phyloP scores from a whole-genome alignment of 805 yeast species.

The Metschnikowia orientalis region DNA sequence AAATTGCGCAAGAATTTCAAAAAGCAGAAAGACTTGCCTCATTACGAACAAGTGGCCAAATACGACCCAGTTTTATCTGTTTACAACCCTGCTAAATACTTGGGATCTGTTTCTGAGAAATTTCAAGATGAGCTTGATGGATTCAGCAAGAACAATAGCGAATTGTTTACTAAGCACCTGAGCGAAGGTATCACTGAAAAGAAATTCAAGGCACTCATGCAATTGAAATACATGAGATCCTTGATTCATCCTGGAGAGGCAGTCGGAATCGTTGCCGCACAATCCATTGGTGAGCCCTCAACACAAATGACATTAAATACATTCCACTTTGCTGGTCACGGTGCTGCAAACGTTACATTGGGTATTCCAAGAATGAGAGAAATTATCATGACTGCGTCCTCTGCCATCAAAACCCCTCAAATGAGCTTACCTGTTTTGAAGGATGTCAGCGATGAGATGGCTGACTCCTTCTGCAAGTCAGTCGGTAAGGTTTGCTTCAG shows the following conservation, averaged over 20 bases:
- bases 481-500: conserved; percentile 80
- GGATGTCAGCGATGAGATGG: conserved; percentile 80
- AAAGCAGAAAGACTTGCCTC: conserved; percentile 60
- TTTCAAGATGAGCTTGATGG: conserved; percentile 78
- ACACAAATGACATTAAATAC: conserved; percentile 98
- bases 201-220: conserved; percentile 95
- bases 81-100: conserved; percentile 81
- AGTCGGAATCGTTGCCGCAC: conserved; percentile 97
- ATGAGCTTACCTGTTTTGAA: conserved; percentile 85
- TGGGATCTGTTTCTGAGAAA: conserved; percentile 90
- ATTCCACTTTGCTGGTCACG: conserved; percentile 99
- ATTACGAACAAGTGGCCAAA: conserved; percentile 56
- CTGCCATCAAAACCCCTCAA: conserved; percentile 96
- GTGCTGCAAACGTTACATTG: conserved; percentile 98
- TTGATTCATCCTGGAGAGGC: conserved; percentile 95
- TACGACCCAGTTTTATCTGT: conserved; percentile 86
- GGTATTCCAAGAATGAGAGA: conserved; percentile 99
- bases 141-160: conserved; percentile 55
- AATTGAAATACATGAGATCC: conserved; percentile 95
- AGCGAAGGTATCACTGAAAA: conserved; percentile 56
- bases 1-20: conserved; percentile 69
- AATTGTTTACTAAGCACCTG: conserved; percentile 52
- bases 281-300: conserved; percentile 98
- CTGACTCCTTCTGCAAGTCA: conserved; percentile 89
- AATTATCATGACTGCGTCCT: conserved; percentile 98